Evolutionary conservation across 345 rosid species (phyloP), one percentile per base, ranked within the genome.

Genomic region (Streptanthus diversifolius): DNA sequence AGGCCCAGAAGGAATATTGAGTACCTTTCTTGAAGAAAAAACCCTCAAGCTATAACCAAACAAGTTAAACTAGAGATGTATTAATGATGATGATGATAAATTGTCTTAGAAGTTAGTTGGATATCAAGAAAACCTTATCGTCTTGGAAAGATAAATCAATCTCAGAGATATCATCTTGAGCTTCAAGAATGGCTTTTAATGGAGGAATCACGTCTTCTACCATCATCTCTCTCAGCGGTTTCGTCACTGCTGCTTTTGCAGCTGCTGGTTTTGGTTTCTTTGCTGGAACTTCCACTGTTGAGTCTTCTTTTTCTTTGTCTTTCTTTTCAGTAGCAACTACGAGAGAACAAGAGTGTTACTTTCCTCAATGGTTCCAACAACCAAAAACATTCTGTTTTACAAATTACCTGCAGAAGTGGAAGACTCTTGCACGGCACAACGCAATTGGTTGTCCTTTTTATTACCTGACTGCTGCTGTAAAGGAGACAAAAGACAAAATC

Each of bases 141-240:
- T 90, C 97, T 78, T 85, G 80, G 74, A 85, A 91, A 75, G 87
- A 80, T 24, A 91, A 81, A 39, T 86, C 85, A 7, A 90, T 66
- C n/a, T 87, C 80, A 39, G 90, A 75, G 22, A 95, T 79, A 61
- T 87, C 92, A 11, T 81, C 76, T 74, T 91, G 87, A 55, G 89
- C 77, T 85, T 88, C 87, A 53, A 95, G 88, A 65, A 79, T 84
- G 35, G 87, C 36, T 78, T 63, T 78, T 54, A 95, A 75, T 0
- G 89, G 80, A 66, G 97, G 99, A 71, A 95, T 91, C 68, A 95
- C 90, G 13, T 95, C 99, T 86, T 95, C 97, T 37, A 79, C 83
- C 93, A 90, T 95, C 86, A 95, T 68, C 79, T 88, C 68, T 65
- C 85, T 83, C 56, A 95, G 74, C 7, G 93, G 82, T 80, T 89